Evolutionary conservation across 192 early-diverging fungal species (phyloP), one percentile per base, ranked within the genome.

Genomic region (Gaertneriomyces semiglobifer): DNA sequence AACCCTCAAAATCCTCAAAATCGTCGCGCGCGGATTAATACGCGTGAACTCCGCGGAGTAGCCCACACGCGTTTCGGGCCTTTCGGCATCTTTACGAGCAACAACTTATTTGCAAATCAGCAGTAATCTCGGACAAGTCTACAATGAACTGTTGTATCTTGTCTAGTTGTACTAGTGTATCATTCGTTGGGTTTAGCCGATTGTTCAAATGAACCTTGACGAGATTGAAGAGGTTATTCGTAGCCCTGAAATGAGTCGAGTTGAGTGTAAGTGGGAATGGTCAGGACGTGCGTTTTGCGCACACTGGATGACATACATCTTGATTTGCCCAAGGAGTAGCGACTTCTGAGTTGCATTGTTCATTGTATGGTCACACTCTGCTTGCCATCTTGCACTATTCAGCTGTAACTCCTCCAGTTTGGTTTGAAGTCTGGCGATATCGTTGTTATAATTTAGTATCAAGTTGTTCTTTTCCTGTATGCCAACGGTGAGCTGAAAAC

Each of bases 381-480:
- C 42, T 59, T 86, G 85, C 72, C 77, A 80, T 55, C 73, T 79
- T 9, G 74, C 75, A 25, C 65, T 77, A 20, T 71, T 55, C 53
- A 65, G 44, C 58, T 84, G 77, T 6, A 68, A 48, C 43, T 86
- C 84, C 60, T 86, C 85, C 18, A 84, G 73, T 52, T 70, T 70
- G 3, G 83, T 76, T 69, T 86, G 84, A 19, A 86, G 75, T 64
- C 72, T 81, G 6, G 85, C 85, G 60, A 86, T 81, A 48, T 81
- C 75, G 57, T 86, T 86, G 73, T 86, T 86, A 73, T 75, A 80
- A 62, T 86, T 86, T 5, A 86, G 70, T 16, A 86, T 84, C 10
- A 76, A 53, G 45, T 75, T 86, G 76, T 86, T 86, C 59, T 83
- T 82, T 69, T 83, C 83, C 82, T 82, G 3, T 38, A 33, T 33